Evolutionary conservation across 257 asterid genomes (phyloP).

Genomic region (Coffea canephora): DNA sequence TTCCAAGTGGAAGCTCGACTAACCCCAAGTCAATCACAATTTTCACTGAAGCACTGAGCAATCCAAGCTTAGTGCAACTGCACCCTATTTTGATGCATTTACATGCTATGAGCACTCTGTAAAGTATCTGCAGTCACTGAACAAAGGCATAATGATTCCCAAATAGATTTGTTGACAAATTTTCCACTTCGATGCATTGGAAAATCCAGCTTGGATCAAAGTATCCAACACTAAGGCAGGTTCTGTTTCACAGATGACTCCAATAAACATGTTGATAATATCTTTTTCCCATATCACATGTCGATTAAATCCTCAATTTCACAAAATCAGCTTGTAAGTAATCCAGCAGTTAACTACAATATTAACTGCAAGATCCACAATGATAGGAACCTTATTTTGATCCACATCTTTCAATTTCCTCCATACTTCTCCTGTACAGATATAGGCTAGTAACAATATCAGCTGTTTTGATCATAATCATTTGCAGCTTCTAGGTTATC

Average conservation of each 20-base stretch:
- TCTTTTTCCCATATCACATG: neutral
- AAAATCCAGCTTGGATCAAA: neutral
- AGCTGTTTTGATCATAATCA: neutral
- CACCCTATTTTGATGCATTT: neutral
- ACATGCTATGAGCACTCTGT: neutral
- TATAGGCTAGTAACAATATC: neutral
- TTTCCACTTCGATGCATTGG: neutral
- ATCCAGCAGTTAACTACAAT: neutral
- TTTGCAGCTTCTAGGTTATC: neutral
- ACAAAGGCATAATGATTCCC: neutral
- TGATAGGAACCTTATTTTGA: neutral
- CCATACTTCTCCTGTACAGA: neutral
- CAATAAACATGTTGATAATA: neutral
- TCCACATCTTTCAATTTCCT: neutral
- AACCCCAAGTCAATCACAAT: neutral
- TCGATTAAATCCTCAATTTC: neutral
- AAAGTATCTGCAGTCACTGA: neutral
- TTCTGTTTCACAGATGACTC: neutral
- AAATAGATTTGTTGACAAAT: too few relatives aligned
- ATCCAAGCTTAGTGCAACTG: too few relatives aligned
- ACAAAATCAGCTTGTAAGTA: neutral
- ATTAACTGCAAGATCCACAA: neutral
- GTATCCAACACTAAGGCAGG: neutral
- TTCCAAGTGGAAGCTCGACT: neutral
- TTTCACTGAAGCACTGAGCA: neutral